A percentile compares a stretch with the other conserved stretches of the same genome.
Conservation (phyloP, 306 rosid genomes). For the Argentina anserina region DNA sequence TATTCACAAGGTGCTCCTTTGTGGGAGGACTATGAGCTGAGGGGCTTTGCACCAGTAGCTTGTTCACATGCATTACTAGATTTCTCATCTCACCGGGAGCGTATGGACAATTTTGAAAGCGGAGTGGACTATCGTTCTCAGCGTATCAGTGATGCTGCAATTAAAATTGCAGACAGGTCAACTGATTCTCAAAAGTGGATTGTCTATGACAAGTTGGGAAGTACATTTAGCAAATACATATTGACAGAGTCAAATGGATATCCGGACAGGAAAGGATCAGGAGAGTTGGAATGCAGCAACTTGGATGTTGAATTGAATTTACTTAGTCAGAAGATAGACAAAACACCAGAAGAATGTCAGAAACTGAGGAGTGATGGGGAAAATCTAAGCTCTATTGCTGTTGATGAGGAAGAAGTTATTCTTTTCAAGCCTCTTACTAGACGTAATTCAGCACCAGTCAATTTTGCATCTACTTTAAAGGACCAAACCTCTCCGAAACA, state of each 20-base stretch:
- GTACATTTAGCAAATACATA: slow-evolving; percentile 15
- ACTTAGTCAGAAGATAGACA: slow-evolving; percentile 17
- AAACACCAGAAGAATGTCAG: slow-evolving; percentile 26
- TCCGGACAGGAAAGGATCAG: slow-evolving; percentile 36
- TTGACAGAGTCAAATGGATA: slow-evolving; percentile 28
- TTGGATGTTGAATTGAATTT: slow-evolving; percentile 25
- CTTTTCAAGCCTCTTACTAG: slow-evolving; percentile 85
- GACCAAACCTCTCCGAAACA: slow-evolving; percentile 41
- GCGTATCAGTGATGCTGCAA: slow-evolving; percentile 62
- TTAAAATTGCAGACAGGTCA: slow-evolving; percentile 51
- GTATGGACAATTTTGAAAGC: slow-evolving; percentile 45
- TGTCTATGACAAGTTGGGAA: slow-evolving; percentile 35
- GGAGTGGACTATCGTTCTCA: slow-evolving; percentile 48
- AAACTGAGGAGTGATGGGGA: slow-evolving; percentile 23
- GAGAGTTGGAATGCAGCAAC: slow-evolving; percentile 21
- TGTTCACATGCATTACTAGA: slow-evolving; percentile 48
- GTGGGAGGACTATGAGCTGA: slow-evolving; percentile 95
- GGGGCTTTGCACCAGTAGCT: slow-evolving; percentile 71
- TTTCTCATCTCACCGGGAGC: slow-evolving; percentile 54
- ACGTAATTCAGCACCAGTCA: slow-evolving; percentile 72
- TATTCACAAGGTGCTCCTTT: slow-evolving; percentile 46
- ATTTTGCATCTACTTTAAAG: slow-evolving; percentile 28
- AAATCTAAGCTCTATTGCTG: slow-evolving; percentile 17
- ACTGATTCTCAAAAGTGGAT: slow-evolving; percentile 53
- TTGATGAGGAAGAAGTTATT: slow-evolving; percentile 92